Evolutionary conservation across 148 eudicot genomes (phyloP).

Genomic region (Limonium bicolor): DNA sequence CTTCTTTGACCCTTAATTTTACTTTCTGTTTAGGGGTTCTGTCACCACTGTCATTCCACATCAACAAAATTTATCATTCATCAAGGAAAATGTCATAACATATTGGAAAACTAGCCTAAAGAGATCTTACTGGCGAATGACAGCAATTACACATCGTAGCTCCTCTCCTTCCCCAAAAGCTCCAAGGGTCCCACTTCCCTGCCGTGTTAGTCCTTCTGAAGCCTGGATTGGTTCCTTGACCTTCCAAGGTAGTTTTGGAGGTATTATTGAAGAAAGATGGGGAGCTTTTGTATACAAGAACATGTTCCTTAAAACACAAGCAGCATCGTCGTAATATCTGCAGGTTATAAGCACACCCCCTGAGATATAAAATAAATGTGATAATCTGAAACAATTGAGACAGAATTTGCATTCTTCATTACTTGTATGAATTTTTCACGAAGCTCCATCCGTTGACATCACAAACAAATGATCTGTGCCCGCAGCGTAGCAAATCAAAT

Average conservation of each 20-base stretch:
- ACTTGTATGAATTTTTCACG: constrained; percentile 94
- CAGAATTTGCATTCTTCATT: constrained; percentile 6
- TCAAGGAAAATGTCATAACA: not conserved
- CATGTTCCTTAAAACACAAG: constrained; percentile 89
- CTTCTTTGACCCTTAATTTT: constrained; percentile 91
- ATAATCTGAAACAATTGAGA: too few relatives aligned
- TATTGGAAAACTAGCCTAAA: not conserved
- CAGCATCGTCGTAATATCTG: constrained; percentile 97
- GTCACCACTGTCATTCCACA: constrained; percentile 57
- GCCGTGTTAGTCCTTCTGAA: constrained; percentile 85
- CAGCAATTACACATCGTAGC: constrained; percentile 72
- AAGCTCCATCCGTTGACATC: constrained; percentile 99
- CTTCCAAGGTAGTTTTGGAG: constrained; percentile 89
- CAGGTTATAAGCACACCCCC: constrained; percentile 7
- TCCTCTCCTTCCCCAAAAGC: constrained; percentile 95
- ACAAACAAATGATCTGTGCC: constrained; percentile 90
- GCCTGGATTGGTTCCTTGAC: constrained; percentile 52
- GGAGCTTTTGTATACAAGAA: constrained; percentile 92
- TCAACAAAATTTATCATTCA: constrained; percentile 1
- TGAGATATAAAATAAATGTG: too few relatives aligned
- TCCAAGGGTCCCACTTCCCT: constrained; percentile 87
- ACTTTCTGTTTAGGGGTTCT: constrained; percentile 98
- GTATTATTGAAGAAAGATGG: constrained; percentile 83
- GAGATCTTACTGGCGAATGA: constrained; percentile 71
- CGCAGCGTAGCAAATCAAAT: constrained; percentile 86